Conservation (phyloP, 441 rosid genomes). For the Eutrema salsugineum region DNA sequence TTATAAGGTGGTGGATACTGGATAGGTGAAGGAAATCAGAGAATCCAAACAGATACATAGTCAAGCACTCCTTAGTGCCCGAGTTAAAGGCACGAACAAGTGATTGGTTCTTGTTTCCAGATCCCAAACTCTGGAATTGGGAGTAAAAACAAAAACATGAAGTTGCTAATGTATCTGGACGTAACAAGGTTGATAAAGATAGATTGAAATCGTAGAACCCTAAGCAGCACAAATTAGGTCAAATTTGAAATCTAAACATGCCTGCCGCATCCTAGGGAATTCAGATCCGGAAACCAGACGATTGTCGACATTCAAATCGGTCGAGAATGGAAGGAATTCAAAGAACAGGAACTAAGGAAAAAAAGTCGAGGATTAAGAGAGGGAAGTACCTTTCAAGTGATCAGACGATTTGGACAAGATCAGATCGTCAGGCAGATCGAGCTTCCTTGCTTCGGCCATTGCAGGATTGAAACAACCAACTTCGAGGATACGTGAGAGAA, state of each 20-base stretch:
- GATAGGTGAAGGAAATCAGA: neutral
- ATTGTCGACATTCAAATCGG: slow-evolving; percentile 5
- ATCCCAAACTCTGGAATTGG: neutral
- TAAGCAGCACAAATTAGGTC: slow-evolving; percentile 5
- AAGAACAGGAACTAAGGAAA: neutral
- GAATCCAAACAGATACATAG: neutral
- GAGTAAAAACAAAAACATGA: neutral
- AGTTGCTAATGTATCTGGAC: neutral
- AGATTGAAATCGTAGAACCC: slow-evolving; percentile 3
- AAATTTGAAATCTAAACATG: neutral
- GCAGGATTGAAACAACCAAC: slow-evolving; percentile 25
- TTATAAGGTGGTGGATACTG: slow-evolving; percentile 12
- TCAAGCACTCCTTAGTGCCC: neutral
- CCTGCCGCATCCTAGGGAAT: neutral
- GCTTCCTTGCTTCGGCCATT: slow-evolving; percentile 70
- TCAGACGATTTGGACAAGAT: slow-evolving; percentile 53
- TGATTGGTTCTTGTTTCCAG: neutral
- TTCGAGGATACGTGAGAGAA: neutral
- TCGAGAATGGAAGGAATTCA: neutral
- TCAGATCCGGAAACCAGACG: slow-evolving; percentile 18
- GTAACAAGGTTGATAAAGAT: neutral
- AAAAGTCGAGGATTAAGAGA: neutral
- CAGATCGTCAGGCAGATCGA: slow-evolving; percentile 83
- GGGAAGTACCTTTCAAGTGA: slow-evolving; percentile 51
- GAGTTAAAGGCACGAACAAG: neutral